phyloP scores from a whole-genome alignment of 805 yeast species.

The Debaryomyces maramus region DNA sequence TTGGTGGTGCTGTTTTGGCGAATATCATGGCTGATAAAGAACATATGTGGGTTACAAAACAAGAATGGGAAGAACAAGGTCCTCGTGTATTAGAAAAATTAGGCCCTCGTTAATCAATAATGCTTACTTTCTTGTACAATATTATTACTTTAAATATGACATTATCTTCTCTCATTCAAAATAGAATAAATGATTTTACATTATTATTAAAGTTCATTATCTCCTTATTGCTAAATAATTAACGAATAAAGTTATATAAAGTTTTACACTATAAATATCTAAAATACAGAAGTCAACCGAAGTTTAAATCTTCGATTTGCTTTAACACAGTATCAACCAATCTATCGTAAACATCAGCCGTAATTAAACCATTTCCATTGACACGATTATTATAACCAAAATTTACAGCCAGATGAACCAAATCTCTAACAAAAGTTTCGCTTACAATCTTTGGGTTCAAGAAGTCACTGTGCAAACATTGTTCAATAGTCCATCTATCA shows the following conservation, averaged over 20 bases:
- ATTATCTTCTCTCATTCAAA: background rate
- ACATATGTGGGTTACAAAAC: constrained; percentile 95
- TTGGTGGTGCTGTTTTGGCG: constrained; percentile 98
- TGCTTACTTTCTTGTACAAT: constrained; percentile 2
- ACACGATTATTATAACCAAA: constrained; percentile 56
- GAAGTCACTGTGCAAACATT: constrained; percentile 63
- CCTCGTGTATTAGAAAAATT: constrained; percentile 79
- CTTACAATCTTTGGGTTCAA: constrained; percentile 75
- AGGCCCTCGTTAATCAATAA: constrained; percentile 71
- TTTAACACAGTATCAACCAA: constrained; percentile 40
- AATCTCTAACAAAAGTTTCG: constrained; percentile 61
- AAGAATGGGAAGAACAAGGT: constrained; percentile 98
- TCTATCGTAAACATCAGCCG: constrained; percentile 40
- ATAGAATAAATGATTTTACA: background rate
- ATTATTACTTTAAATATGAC: background rate
- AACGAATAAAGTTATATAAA: background rate
- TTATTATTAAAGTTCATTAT: background rate
- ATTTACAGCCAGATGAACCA: constrained; percentile 74
- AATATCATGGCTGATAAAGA: constrained; percentile 98
- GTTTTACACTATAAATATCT: constrained; percentile 1
- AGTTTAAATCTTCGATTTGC: constrained; percentile 39
- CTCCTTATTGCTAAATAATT: background rate
- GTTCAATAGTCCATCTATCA: constrained; percentile 61
- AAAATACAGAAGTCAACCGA: constrained; percentile 18
- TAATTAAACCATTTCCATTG: constrained; percentile 40